phyloP scores from a whole-genome alignment of 768 basidiomycete genomes.

The Plicaturopsis crispa region DNA sequence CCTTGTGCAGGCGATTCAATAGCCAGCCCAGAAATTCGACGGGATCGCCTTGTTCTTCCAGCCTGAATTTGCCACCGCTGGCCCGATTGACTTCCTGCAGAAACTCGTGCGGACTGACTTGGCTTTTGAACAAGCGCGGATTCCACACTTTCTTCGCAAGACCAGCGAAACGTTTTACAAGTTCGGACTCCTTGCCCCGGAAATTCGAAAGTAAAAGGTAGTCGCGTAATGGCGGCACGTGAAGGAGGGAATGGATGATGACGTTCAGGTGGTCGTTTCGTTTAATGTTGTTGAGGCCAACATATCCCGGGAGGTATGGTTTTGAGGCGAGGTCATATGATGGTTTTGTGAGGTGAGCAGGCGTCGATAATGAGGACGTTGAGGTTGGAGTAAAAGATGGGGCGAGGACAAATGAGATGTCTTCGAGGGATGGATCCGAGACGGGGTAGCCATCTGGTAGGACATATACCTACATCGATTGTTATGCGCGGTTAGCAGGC shows the following conservation, averaged over 20 bases:
- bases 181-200: conserved; percentile 72
- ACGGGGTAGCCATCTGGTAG: conserved; percentile 96
- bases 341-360: conserved; percentile 55
- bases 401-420: conserved; percentile 85
- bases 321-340: conserved; percentile 81
- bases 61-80: conserved; percentile 83
- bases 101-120: conserved; percentile 98
- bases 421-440: conserved; percentile 92
- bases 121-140: conserved; percentile 91
- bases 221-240: conserved; percentile 85
- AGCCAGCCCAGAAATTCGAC: conserved; percentile 95
- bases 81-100: conserved; percentile 92
- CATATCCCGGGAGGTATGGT: conserved; percentile 86
- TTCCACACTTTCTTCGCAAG: conserved; percentile 96
- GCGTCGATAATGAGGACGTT: conserved; percentile 47
- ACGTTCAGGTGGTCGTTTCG: conserved; percentile 97
- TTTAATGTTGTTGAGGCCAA: conserved; percentile 98
- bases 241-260: conserved; percentile 87
- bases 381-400: conserved; percentile 73
- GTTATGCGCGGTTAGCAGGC: conserved; percentile 10
- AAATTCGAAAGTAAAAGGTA: conserved; percentile 75
- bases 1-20: conserved; percentile 87
- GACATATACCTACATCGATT: conserved; percentile 77
- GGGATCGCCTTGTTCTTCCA: conserved; percentile 94
- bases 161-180: conserved; percentile 79